Percentiles rank a stretch among this genome's conserved stretches.
These are phyloP conservation scores for Panicum miliaceum DNA, from an alignment of 176 grass and related monocot species.

Conservation along the genomic window DNA sequence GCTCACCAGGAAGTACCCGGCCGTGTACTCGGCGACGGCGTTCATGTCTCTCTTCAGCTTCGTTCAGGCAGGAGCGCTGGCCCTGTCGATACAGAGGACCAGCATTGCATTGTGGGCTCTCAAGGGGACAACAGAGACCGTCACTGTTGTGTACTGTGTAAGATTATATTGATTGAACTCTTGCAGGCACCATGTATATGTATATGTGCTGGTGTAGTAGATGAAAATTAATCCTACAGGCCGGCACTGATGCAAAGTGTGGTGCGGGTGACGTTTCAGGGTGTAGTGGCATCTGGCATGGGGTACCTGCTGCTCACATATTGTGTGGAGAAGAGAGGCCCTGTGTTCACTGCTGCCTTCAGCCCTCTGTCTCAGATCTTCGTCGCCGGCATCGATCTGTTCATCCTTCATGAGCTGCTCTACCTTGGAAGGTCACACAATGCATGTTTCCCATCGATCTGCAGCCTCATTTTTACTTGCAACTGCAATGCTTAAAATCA, in stretches of 20 bases:
- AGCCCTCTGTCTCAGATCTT: conserved; percentile 87
- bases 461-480: too few species aligned
- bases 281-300: conserved; percentile 73
- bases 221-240: neutral
- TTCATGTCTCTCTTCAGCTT: conserved; percentile 81
- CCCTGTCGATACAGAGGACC: conserved; percentile 47
- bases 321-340: conserved; percentile 91
- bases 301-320: conserved; percentile 79
- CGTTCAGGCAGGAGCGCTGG: conserved; percentile 59
- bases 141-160: conserved; percentile 56
- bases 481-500: neutral
- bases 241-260: neutral
- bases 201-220: neutral
- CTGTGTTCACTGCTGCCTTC: conserved; percentile 89
- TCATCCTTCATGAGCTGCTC: conserved; percentile 72
- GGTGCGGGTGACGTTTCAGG: conserved; percentile 39
- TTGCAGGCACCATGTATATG: neutral
- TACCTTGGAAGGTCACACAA: conserved; percentile 80
- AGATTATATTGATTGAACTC: neutral
- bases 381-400: conserved; percentile 69
- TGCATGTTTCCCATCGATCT: neutral
- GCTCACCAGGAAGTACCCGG: conserved; percentile 67
- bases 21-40: conserved; percentile 70
- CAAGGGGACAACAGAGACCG: conserved; percentile 62
- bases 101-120: conserved; percentile 59